Conservation (phyloP, 164 flowering plant genomes). For the Sedum album region DNA sequence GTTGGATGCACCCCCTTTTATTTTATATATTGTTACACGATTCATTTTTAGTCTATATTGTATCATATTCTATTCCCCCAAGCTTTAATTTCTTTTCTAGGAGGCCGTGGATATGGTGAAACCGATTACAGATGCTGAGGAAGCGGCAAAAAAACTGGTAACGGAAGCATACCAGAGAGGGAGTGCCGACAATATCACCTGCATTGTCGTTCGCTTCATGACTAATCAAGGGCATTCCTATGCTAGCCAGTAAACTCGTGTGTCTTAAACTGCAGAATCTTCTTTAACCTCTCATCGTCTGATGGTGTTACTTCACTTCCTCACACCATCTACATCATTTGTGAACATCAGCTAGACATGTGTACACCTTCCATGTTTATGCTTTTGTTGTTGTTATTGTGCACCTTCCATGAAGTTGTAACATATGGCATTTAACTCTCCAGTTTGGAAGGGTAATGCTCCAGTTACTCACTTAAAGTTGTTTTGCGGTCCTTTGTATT, state of each 20-base stretch:
- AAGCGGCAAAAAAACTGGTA: slow-evolving; percentile 73
- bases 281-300: background rate
- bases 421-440: too few relatives aligned
- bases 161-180: slow-evolving; percentile 85
- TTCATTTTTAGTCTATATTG: too few relatives aligned
- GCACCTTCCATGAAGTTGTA: too few relatives aligned
- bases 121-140: slow-evolving; percentile 64
- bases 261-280: background rate
- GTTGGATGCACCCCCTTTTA: slow-evolving; percentile 18
- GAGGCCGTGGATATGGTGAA: slow-evolving; percentile 16
- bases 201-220: slow-evolving; percentile 86
- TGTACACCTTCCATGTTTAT: too few relatives aligned
- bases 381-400: too few relatives aligned
- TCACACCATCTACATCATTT: too few relatives aligned
- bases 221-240: slow-evolving; percentile 30
- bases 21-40: background rate
- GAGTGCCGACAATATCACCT: slow-evolving; percentile 15
- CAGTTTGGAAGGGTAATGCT: too few relatives aligned
- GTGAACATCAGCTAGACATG: too few relatives aligned
- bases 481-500: too few relatives aligned
- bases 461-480: too few relatives aligned
- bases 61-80: background rate
- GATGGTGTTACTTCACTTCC: too few relatives aligned
- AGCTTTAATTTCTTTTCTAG: slow-evolving; percentile 21
- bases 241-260: slow-evolving; percentile 13